phyloP scores from a whole-genome alignment of 768 basidiomycete species.

The Gyrodon lividus region DNA sequence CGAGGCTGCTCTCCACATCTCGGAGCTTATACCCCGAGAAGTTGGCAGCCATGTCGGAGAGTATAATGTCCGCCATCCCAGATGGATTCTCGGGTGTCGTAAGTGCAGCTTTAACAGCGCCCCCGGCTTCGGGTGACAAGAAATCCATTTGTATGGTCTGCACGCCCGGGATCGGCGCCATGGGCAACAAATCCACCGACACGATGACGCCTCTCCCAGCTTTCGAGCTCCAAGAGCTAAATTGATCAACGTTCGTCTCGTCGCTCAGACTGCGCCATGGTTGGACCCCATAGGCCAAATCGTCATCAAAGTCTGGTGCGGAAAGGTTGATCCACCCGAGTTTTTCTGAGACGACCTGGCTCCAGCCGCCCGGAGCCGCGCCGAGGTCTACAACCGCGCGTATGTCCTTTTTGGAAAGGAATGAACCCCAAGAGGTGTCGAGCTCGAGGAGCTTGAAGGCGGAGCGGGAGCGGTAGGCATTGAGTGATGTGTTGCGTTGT shows the following conservation, averaged over 20 bases:
- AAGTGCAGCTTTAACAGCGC: slow-evolving; percentile 42
- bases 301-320: neutral
- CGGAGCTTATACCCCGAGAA: slow-evolving; percentile 63
- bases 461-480: slow-evolving; percentile 75
- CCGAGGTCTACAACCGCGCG: slow-evolving; percentile 81
- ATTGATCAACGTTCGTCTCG: neutral
- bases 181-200: slow-evolving; percentile 78
- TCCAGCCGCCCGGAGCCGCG: slow-evolving; percentile 93
- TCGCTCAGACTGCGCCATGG: neutral
- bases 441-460: slow-evolving; percentile 92
- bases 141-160: slow-evolving; percentile 78
- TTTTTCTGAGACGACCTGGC: slow-evolving; percentile 71
- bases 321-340: slow-evolving; percentile 47
- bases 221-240: slow-evolving; percentile 26
- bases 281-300: neutral
- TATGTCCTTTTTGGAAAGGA: slow-evolving; percentile 53
- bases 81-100: slow-evolving; percentile 28
- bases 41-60: slow-evolving; percentile 92
- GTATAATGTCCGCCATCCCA: slow-evolving; percentile 69
- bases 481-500: slow-evolving; percentile 43
- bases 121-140: slow-evolving; percentile 51
- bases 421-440: slow-evolving; percentile 50
- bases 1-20: slow-evolving; percentile 68
- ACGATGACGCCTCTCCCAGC: slow-evolving; percentile 46
- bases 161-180: slow-evolving; percentile 72